These are phyloP conservation scores for Lactifluus piperatus DNA, from an alignment of 768 basidiomycete genomes.

Conservation along the genomic window DNA sequence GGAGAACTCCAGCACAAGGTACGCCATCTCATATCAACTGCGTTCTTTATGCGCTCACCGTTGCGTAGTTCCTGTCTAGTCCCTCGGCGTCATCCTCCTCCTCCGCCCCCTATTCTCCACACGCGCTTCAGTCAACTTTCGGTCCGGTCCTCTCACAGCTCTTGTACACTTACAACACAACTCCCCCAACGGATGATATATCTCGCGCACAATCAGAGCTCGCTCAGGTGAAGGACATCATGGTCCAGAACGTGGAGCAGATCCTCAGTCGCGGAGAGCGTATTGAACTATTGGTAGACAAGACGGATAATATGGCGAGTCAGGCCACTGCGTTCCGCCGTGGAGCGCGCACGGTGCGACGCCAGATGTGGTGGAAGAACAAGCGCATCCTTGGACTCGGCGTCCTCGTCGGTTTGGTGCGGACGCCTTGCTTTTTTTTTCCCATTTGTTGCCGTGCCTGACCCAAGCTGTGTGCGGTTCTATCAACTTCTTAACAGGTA, in stretches of 20 bases:
- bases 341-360: constrained; percentile 73
- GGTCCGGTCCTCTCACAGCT: constrained; percentile 61
- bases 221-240: constrained; percentile 88
- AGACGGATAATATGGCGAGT: constrained; percentile 91
- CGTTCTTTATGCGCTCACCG: neutral
- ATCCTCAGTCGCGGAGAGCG: constrained; percentile 91
- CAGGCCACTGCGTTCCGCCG: constrained; percentile 91
- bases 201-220: constrained; percentile 84
- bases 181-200: constrained; percentile 83
- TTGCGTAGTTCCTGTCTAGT: constrained; percentile 45
- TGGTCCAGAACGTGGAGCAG: constrained; percentile 98
- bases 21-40: constrained; percentile 6
- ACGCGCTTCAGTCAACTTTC: constrained; percentile 65
- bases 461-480: constrained; percentile 13
- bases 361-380: constrained; percentile 90
- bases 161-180: constrained; percentile 83
- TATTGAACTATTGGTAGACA: constrained; percentile 92
- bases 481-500: constrained; percentile 41
- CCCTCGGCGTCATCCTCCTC: constrained; percentile 56
- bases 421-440: constrained; percentile 23
- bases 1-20: constrained; percentile 77
- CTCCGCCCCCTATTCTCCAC: constrained; percentile 34
- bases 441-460: constrained; percentile 2
- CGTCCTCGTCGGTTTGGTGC: constrained; percentile 61
- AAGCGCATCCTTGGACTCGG: constrained; percentile 59